Percentiles rank a stretch among this genome's conserved stretches.
These are phyloP conservation scores for Polyplosphaeria fusca DNA, from an alignment of 495 filamentous ascomycete species.

Conservation along the genomic window DNA sequence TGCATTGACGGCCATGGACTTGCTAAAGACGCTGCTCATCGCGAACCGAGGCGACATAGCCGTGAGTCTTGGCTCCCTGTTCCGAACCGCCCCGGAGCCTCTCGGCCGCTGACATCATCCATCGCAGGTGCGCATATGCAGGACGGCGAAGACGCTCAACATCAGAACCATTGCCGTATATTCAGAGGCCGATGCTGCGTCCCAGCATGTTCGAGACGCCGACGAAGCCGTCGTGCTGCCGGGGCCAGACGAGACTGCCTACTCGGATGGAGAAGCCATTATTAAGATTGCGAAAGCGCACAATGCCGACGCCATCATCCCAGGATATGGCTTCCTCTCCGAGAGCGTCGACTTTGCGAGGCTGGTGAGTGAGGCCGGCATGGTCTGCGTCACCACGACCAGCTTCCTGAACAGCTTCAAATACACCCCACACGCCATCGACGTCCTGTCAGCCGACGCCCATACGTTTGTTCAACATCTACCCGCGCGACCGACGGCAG, in stretches of 20 bases:
- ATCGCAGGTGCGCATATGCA: conserved; percentile 34
- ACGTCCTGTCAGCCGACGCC: conserved; percentile 55
- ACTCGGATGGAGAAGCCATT: conserved; percentile 38
- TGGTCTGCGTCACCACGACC: conserved; percentile 56
- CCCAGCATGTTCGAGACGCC: conserved; percentile 52
- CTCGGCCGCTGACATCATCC: conserved; percentile 33
- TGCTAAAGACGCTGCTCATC: conserved; percentile 34
- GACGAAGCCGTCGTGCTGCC: conserved; percentile 51
- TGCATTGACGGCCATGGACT: background rate
- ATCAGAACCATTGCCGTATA: conserved; percentile 52
- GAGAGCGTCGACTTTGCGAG: conserved; percentile 59
- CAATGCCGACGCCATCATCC: conserved; percentile 51
- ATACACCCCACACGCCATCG: conserved; percentile 51
- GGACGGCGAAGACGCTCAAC: conserved; percentile 14
- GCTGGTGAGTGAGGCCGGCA: conserved; percentile 46
- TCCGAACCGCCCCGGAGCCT: background rate
- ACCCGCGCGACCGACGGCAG: conserved; percentile 54
- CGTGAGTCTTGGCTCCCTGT: conserved; percentile 33
- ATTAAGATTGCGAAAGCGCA: conserved; percentile 48
- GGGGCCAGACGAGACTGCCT: conserved; percentile 40
- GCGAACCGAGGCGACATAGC: conserved; percentile 61
- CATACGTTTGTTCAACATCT: conserved; percentile 61
- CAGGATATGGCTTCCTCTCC: conserved; percentile 58
- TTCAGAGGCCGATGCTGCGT: conserved; percentile 54
- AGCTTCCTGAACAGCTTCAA: conserved; percentile 52